Base-by-base conservation (phyloP, 306 rosid genomes). In the Clitoria ternatea region DNA sequence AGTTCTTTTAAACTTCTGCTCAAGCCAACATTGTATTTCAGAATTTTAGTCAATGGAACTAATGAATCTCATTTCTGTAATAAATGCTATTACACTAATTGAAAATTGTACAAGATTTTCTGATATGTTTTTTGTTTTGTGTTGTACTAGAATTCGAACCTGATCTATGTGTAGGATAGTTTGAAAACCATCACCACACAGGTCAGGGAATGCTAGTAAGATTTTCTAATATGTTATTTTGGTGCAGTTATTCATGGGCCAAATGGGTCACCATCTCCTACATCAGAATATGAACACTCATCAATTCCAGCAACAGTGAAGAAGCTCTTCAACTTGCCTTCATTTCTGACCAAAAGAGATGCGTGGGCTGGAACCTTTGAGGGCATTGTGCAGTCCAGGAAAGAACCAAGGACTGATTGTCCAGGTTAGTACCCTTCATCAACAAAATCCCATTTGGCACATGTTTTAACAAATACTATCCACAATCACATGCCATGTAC, bases 331-430 rank as follows among this genome's bases (percentile, higher is more conserved):
- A 82, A 93, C 78, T 87, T 93, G 48, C 61, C 96, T 23, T 76
- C 88, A 8, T 93, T 88, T 64, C 84, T 93, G 18, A 93, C 97
- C 13, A 82, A 84, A 59, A 83, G 98, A 79, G 98, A 88, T 69
- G 82, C 48, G 65, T 93, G 97, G 97, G 98, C 96, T 23, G 94
- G 89, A 26, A 88, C 98, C 42, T 93, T 93, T 39, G 94, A 93
- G 65, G 75, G 64, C 69, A 79, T 93, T 66, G 78, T 93, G 4
- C 87, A 78, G 56, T 83, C 70, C 22, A 73, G 82, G 66, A 79
- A 80, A 9, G 29, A 86, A 36, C 97, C 98, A 6, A 87, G 98
- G 69, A 88, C 92, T 22, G 97, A 90, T 63, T 90, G 98, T 78
- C 98, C 98, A 26, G 90, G 98, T 90, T 75, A 66, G 81, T 78